phyloP scores from a whole-genome alignment of 2,329 filamentous ascomycete genomes.

The Cordyceps tenuipes region DNA sequence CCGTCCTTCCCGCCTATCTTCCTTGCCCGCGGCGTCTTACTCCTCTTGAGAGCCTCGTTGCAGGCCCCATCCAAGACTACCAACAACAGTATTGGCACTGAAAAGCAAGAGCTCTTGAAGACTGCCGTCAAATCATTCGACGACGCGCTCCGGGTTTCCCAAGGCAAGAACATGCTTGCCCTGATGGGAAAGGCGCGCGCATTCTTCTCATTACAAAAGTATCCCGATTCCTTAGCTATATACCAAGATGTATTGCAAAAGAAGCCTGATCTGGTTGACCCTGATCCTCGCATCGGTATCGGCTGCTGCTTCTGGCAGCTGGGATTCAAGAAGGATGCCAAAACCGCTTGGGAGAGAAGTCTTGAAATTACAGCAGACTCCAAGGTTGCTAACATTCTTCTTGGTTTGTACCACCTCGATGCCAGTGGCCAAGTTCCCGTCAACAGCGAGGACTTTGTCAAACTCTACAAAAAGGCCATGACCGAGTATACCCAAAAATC shows the following conservation, averaged over 20 bases:
- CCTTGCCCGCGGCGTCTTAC: constrained; percentile 81
- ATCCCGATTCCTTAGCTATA: constrained; percentile 68
- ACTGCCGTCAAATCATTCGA: constrained; percentile 90
- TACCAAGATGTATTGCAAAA: constrained; percentile 85
- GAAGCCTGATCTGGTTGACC: constrained; percentile 81
- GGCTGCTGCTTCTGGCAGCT: constrained; percentile 97
- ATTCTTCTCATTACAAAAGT: constrained; percentile 79
- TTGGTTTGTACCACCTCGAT: constrained; percentile 85
- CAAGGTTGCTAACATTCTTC: constrained; percentile 81
- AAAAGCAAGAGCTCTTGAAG: constrained; percentile 70
- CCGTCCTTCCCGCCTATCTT: constrained; percentile 87
- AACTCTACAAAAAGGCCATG: constrained; percentile 87
- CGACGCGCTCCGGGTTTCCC: constrained; percentile 77
- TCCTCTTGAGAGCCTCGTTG: constrained; percentile 78
- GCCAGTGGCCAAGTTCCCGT: constrained; percentile 74
- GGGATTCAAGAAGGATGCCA: constrained; percentile 88
- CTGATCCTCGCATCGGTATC: constrained; percentile 91
- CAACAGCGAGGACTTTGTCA: constrained; percentile 75
- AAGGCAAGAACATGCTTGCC: constrained; percentile 84
- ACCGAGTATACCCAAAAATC: constrained; percentile 88
- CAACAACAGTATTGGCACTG: constrained; percentile 58
- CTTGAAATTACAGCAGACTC: constrained; percentile 75
- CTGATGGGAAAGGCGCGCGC: constrained; percentile 82
- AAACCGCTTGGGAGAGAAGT: constrained; percentile 79
- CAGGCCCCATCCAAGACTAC: constrained; percentile 65